A percentile compares a stretch with the other conserved stretches of the same genome.
phyloP scores from a whole-genome alignment of 768 basidiomycete genomes.

The Crucibulum laeve region DNA sequence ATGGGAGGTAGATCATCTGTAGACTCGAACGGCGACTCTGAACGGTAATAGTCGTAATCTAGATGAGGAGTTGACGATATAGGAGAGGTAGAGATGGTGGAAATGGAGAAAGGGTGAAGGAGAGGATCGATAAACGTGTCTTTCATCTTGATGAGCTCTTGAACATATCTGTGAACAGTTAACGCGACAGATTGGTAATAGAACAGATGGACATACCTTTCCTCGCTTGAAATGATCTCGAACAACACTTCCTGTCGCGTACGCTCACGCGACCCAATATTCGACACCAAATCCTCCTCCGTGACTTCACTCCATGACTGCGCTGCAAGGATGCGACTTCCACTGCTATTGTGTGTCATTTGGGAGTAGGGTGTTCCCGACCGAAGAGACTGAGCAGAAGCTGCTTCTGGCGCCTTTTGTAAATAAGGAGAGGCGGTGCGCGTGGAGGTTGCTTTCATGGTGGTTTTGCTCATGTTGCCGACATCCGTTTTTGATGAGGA shows the following conservation, averaged over 20 bases:
- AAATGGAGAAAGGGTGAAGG: slow-evolving; percentile 73
- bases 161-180: slow-evolving; percentile 68
- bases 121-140: slow-evolving; percentile 90
- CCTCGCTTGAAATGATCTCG: slow-evolving; percentile 95
- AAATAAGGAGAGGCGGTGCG: slow-evolving; percentile 63
- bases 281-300: slow-evolving; percentile 89
- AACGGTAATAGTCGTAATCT: slow-evolving; percentile 69
- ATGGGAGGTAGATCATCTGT: slow-evolving; percentile 79
- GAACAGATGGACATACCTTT: slow-evolving; percentile 57
- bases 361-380: slow-evolving; percentile 81
- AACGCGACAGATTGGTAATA: not conserved
- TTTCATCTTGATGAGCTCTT: slow-evolving; percentile 86
- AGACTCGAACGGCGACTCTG: slow-evolving; percentile 69
- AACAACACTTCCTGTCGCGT: slow-evolving; percentile 95
- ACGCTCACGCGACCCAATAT: slow-evolving; percentile 89
- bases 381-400: slow-evolving; percentile 65
- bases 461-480: slow-evolving; percentile 33
- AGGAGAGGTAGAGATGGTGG: slow-evolving; percentile 36
- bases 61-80: slow-evolving; percentile 51
- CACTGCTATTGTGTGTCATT: slow-evolving; percentile 58
- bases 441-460: slow-evolving; percentile 51
- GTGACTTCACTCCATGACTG: slow-evolving; percentile 92
- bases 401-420: slow-evolving; percentile 41
- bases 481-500: slow-evolving; percentile 65
- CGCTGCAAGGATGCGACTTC: slow-evolving; percentile 71